phyloP scores from a whole-genome alignment of 257 asterid species.

The Coffea canephora region DNA sequence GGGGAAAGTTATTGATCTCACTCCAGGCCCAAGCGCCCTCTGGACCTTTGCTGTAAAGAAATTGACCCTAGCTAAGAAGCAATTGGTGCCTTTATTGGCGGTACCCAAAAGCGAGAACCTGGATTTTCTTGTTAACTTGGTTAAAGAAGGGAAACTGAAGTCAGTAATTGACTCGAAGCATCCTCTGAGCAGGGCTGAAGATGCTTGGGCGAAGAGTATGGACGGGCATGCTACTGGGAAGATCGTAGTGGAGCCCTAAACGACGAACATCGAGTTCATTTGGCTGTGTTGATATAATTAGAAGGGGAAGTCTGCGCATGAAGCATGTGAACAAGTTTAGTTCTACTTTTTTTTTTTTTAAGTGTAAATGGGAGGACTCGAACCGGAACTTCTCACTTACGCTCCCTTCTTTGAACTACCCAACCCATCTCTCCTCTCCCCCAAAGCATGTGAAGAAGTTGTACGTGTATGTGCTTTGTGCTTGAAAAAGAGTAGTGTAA shows the following conservation, averaged over 20 bases:
- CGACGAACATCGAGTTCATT: not conserved
- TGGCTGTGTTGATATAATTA: not conserved
- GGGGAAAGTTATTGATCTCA: slow-evolving; percentile 55
- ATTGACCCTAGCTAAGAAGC: slow-evolving; percentile 46
- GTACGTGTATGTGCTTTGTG: not conserved
- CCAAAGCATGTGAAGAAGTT: not conserved
- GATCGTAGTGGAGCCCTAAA: slow-evolving; percentile 42
- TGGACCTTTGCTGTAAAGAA: slow-evolving; percentile 42
- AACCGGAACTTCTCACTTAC: too few relatives aligned
- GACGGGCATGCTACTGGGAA: slow-evolving; percentile 80
- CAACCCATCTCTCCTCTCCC: too few relatives aligned
- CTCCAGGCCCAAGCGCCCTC: slow-evolving; percentile 42
- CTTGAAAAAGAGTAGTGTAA: not conserved
- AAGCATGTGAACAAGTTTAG: not conserved
- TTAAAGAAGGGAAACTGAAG: slow-evolving; percentile 64
- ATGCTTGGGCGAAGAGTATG: slow-evolving; percentile 57
- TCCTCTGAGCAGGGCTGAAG: slow-evolving; percentile 46
- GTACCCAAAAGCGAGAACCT: slow-evolving; percentile 34
- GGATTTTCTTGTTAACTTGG: slow-evolving; percentile 46
- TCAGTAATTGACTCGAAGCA: slow-evolving; percentile 48
- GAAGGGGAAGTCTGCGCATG: not conserved
- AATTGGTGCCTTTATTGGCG: slow-evolving; percentile 33
- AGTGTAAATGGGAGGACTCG: too few relatives aligned
- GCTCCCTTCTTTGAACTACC: too few relatives aligned
- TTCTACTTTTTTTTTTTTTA: too few relatives aligned